Evolutionary conservation across 495 filamentous ascomycete genomes (phyloP).

Genomic region (Talaromyces borbonicus): DNA sequence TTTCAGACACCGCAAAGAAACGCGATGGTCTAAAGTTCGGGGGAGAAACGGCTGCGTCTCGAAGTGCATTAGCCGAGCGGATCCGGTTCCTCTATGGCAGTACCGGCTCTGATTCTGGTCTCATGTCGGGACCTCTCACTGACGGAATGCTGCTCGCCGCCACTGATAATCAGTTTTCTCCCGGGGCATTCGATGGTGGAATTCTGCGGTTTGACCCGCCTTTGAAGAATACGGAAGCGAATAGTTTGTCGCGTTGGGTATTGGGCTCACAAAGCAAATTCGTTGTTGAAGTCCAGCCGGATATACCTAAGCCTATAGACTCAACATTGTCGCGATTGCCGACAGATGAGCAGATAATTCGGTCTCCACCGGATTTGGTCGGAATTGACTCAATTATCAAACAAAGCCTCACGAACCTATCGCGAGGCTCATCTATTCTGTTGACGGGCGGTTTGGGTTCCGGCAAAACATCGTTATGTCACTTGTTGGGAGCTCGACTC

Average conservation of each 20-base stretch:
- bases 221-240: conserved; percentile 30
- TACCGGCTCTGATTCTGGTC: conserved; percentile 32
- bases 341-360: conserved; percentile 43
- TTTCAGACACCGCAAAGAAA: conserved; percentile 38
- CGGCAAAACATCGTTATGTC: conserved; percentile 72
- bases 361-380: conserved; percentile 54
- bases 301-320: conserved; percentile 51
- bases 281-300: conserved; percentile 59
- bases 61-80: conserved; percentile 52
- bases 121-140: conserved; percentile 81
- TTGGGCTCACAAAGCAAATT: conserved; percentile 64
- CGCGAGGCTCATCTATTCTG: conserved; percentile 79
- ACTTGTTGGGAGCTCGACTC: conserved; percentile 55
- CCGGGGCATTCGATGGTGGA: conserved; percentile 51
- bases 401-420: conserved; percentile 60
- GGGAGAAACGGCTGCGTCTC: conserved; percentile 67
- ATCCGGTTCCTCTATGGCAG: conserved; percentile 38
- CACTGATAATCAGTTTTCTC: conserved; percentile 25
- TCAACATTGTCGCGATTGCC: conserved; percentile 33
- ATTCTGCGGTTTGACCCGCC: conserved; percentile 65
- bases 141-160: conserved; percentile 69
- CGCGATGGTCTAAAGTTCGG: conserved; percentile 74
- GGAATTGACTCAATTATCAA: conserved; percentile 71
- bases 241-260: conserved; percentile 57
- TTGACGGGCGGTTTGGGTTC: conserved; percentile 80